Evolutionary conservation across 352 stramenopile species (phyloP).

Genomic region (Pythium guiyangense): DNA sequence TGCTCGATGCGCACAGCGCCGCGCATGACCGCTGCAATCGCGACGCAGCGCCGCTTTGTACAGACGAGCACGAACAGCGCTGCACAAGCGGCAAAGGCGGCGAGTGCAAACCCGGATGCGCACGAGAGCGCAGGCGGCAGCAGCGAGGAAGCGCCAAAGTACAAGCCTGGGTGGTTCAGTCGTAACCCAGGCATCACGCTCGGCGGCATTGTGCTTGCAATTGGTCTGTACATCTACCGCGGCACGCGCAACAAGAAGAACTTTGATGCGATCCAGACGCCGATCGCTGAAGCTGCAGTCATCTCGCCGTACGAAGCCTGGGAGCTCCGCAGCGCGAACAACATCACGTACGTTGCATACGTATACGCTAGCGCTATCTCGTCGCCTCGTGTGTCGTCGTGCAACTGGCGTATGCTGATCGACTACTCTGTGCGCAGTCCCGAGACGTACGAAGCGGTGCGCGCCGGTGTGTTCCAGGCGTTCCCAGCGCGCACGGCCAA

Average conservation of each 20-base stretch:
- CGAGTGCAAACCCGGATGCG: not conserved
- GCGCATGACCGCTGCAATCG: not conserved
- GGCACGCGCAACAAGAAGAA: constrained; percentile 72
- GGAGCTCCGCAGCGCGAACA: constrained; percentile 77
- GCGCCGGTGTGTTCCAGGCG: constrained; percentile 36
- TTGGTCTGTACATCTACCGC: constrained; percentile 71
- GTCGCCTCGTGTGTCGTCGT: not conserved
- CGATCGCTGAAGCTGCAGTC: constrained; percentile 64
- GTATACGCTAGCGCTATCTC: not conserved
- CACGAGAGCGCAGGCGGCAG: not conserved
- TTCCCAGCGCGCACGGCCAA: constrained; percentile 63
- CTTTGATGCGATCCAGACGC: constrained; percentile 67
- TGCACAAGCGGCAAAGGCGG: not conserved
- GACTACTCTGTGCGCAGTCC: constrained; percentile 19
- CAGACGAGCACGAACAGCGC: not conserved
- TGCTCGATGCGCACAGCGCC: not conserved
- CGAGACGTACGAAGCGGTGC: constrained; percentile 45
- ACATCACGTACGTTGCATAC: constrained; percentile 51
- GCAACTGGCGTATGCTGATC: not conserved
- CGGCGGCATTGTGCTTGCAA: constrained; percentile 59
- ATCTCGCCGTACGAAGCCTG: constrained; percentile 85
- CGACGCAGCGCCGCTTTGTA: constrained; percentile 8
- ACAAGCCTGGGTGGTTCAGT: constrained; percentile 84
- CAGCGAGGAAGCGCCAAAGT: constrained; percentile 50
- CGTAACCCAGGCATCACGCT: constrained; percentile 79